Evolutionary conservation across 768 basidiomycete genomes (phyloP).

Genomic region (Russula foetens): DNA sequence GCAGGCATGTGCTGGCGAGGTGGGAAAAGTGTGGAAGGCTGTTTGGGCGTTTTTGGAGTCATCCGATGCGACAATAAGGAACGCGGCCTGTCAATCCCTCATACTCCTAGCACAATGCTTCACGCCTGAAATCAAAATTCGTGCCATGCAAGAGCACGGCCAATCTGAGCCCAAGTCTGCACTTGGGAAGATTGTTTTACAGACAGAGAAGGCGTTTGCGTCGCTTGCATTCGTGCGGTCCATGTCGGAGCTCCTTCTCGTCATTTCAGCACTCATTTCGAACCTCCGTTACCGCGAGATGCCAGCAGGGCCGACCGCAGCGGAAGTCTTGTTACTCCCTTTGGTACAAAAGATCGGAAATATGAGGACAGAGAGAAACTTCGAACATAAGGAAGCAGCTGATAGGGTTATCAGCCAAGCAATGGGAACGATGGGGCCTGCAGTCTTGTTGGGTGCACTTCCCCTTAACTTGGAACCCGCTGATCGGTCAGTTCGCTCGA

Average conservation of each 20-base stretch:
- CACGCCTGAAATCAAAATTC: constrained; percentile 48
- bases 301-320: constrained; percentile 42
- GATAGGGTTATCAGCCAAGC: constrained; percentile 74
- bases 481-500: constrained; percentile 48
- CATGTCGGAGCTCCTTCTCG: constrained; percentile 70
- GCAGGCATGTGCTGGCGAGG: constrained; percentile 42
- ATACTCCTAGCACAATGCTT: constrained; percentile 62
- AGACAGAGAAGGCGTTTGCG: constrained; percentile 60
- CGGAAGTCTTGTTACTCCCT: constrained; percentile 61
- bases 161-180: constrained; percentile 40
- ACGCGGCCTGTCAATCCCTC: constrained; percentile 56
- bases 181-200: constrained; percentile 54
- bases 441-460: constrained; percentile 59
- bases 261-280: constrained; percentile 61
- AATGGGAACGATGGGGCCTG: constrained; percentile 81
- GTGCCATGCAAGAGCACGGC: constrained; percentile 41
- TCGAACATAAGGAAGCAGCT: constrained; percentile 85
- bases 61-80: constrained; percentile 48
- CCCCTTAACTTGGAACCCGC: constrained; percentile 83
- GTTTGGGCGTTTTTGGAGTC: constrained; percentile 77
- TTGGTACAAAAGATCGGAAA: constrained; percentile 66
- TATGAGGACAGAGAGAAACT: constrained; percentile 67
- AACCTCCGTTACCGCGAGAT: constrained; percentile 47
- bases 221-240: constrained; percentile 65
- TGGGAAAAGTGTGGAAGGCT: constrained; percentile 63